Base-by-base conservation (phyloP, 2,329 filamentous ascomycete species). In the Hirsutella thompsonii region DNA sequence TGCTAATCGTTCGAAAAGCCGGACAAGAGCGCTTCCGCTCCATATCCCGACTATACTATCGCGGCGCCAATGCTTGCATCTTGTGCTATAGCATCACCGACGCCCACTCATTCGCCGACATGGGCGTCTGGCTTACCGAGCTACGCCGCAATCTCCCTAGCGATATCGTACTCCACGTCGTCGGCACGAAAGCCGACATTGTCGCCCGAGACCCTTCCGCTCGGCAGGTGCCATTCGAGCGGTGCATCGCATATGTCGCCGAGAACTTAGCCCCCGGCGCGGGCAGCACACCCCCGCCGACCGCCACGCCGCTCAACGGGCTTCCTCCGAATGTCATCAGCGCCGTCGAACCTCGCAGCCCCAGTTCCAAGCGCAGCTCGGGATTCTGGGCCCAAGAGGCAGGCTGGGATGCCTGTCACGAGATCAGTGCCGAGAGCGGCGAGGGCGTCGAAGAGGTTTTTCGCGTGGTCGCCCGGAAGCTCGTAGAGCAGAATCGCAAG, bases 371-470 rank as follows among this genome's bases (percentile, higher is more conserved):
- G 58, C 68, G 78, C 34, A 83, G 76, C 53, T 83, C 76, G 30
- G 82, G 83, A 2, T 86, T 88, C 62, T 95, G 89, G 89, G 87
- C 82, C 19, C 85, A 92, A 58, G 89, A 95, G 56, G 79, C 88
- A 5, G 88, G 89, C 40, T 96, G 90, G 89, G 89, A 95, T 55
- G 93, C 88, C 47, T 96, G 90, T 59, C 92, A 96, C 61, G 92
- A 98, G 66, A 90, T 98, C 55, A 89, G 81, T 51, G 89, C 90
- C 37, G 90, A 93, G 68, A 88, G 82, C 54, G 89, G 89, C 42
- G 89, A 95, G 67, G 90, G 90, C 16, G 89, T 98, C 16, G 92
- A 96, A 52, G 92, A 96, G 62, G 88, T 98, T 0, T 96, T 96
- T 53, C 75, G 90, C 18, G 74, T 78, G 34, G 74, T 79, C 13